These are phyloP conservation scores for Suillus variegatus DNA, from an alignment of 768 basidiomycete genomes.

Conservation along the genomic window DNA sequence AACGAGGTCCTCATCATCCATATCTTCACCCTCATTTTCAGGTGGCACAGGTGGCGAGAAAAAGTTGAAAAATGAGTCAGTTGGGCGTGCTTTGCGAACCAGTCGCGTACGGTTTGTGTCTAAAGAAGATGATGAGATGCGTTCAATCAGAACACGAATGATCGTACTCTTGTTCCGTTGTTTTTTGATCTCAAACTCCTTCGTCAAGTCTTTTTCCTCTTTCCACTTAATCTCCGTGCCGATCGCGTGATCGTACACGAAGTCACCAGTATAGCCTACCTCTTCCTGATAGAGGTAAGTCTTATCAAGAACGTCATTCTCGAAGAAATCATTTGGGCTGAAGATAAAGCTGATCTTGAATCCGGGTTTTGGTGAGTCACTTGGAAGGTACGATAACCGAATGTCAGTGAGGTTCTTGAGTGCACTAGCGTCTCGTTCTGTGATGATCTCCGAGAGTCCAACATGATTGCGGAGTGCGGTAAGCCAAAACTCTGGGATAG, in stretches of 20 bases:
- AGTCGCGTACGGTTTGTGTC: constrained; percentile 84
- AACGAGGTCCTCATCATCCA: constrained; percentile 83
- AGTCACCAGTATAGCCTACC: constrained; percentile 95
- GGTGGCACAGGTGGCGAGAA: constrained; percentile 80
- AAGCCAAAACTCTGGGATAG: constrained; percentile 96
- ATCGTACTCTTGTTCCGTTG: constrained; percentile 95
- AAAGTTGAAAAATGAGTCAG: constrained; percentile 99
- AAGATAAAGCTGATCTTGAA: constrained; percentile 91
- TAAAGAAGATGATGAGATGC: constrained; percentile 27
- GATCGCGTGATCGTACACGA: constrained; percentile 92
- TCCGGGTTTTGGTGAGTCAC: constrained; percentile 73
- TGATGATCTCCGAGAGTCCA: constrained; percentile 85
- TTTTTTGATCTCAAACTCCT: constrained; percentile 98
- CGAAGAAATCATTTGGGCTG: constrained; percentile 82
- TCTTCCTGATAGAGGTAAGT: constrained; percentile 93
- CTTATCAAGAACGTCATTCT: constrained; percentile 82
- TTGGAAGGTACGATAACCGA: constrained; percentile 71
- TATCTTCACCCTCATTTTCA: constrained; percentile 64
- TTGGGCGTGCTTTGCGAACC: constrained; percentile 83
- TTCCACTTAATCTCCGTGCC: constrained; percentile 96
- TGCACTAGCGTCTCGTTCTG: constrained; percentile 86
- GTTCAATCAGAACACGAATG: constrained; percentile 3
- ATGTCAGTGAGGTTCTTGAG: constrained; percentile 85
- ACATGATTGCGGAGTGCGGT: constrained; percentile 93
- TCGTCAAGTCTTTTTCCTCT: constrained; percentile 96